phyloP scores from a whole-genome alignment of 2,329 filamentous ascomycete species.

The Anthostomella pinea region DNA sequence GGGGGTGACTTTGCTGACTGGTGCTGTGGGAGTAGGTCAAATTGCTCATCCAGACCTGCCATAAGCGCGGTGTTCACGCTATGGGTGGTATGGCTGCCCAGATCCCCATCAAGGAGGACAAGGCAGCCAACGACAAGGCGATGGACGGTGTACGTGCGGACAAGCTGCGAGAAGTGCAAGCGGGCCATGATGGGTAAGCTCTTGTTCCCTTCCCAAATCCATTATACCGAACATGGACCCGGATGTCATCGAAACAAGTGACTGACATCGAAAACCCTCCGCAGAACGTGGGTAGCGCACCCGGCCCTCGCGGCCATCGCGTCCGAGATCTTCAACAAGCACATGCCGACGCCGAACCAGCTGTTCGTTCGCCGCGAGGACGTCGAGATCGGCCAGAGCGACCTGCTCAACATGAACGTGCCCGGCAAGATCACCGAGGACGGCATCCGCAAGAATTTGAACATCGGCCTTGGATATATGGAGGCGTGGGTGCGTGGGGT shows the following conservation, averaged over 20 bases:
- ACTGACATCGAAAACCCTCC: conserved; percentile 11
- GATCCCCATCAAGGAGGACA: conserved; percentile 96
- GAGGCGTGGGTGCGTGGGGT: conserved; percentile 95
- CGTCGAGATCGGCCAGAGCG: conserved; percentile 79
- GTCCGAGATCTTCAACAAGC: conserved; percentile 89
- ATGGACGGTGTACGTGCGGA: conserved; percentile 93
- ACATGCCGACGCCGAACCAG: conserved; percentile 99
- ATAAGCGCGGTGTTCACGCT: conserved; percentile 93
- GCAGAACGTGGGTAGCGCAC: conserved; percentile 88
- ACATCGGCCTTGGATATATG: conserved; percentile 97
- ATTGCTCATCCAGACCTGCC: conserved; percentile 96
- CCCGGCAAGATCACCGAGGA: conserved; percentile 89
- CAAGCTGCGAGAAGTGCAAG: conserved; percentile 92
- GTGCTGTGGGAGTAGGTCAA: conserved; percentile 57
- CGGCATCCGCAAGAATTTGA: conserved; percentile 95
- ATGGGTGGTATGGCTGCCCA: conserved; percentile 99
- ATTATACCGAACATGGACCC: no score
- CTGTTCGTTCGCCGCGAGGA: conserved; percentile 88
- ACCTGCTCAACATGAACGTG: conserved; percentile 97
- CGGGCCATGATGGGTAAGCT: conserved; percentile 78
- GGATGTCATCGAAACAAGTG: no score
- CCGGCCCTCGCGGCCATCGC: conserved; percentile 87
- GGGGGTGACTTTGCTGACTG: no score
- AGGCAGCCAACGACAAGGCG: conserved; percentile 84
- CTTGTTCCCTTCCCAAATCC: background rate